Percentiles rank a stretch among this genome's conserved stretches.
Conservation (phyloP, 768 basidiomycete species). For the Russula sp. region DNA sequence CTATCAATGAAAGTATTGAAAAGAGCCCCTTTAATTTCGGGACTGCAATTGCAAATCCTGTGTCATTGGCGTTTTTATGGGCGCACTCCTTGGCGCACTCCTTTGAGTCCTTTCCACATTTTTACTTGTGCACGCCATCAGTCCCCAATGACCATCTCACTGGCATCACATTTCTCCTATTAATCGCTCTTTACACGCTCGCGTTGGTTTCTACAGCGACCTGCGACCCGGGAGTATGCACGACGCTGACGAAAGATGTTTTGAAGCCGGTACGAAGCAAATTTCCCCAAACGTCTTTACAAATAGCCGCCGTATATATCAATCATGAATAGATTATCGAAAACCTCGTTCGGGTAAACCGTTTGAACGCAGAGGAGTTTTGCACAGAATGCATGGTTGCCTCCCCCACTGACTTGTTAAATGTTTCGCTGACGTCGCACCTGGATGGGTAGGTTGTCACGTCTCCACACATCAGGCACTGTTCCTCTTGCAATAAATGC, state of each 20-base stretch:
- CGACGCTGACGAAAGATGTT: background rate
- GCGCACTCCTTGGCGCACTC: too few relatives aligned
- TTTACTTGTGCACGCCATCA: too few relatives aligned
- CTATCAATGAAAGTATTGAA: background rate
- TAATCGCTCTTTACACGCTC: too few relatives aligned
- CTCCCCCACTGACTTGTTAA: background rate
- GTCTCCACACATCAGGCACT: background rate
- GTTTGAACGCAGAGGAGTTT: background rate
- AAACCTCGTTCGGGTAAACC: background rate
- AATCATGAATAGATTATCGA: conserved; percentile 13
- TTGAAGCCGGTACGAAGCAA: conserved; percentile 17
- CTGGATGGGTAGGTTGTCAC: conserved; percentile 1
- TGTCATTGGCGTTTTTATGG: too few relatives aligned
- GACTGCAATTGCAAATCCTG: too few relatives aligned
- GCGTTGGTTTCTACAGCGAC: too few relatives aligned
- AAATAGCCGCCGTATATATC: too few relatives aligned
- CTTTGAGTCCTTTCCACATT: too few relatives aligned
- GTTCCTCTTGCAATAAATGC: conserved; percentile 18
- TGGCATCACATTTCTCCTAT: too few relatives aligned
- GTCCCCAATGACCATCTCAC: too few relatives aligned
- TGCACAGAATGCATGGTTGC: conserved; percentile 14
- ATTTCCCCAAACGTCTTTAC: too few relatives aligned
- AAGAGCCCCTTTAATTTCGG: conserved; percentile 6
- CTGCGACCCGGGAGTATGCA: conserved; percentile 17
- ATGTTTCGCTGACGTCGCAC: background rate